These are phyloP conservation scores for Xylaria sp. DNA, from an alignment of 2,329 filamentous ascomycete species.

Conservation along the genomic window DNA sequence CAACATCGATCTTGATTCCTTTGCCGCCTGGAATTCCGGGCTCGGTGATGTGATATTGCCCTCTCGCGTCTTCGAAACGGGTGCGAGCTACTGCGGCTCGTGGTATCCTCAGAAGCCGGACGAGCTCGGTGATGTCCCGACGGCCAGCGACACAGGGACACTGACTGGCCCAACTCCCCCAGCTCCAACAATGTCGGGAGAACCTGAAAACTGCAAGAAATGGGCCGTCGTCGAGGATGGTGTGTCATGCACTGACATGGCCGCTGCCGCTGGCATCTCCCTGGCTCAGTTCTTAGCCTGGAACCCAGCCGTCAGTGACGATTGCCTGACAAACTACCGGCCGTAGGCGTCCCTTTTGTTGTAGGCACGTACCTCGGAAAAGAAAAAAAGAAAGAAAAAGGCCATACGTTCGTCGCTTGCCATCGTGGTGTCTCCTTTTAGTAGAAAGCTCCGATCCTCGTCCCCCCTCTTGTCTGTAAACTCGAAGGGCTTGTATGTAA, in stretches of 20 bases:
- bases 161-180: conserved; percentile 2
- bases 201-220: conserved; percentile 7
- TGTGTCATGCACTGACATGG: conserved; percentile 20
- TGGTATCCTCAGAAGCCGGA: neutral
- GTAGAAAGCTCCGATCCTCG: neutral
- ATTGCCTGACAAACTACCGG: conserved; percentile 32
- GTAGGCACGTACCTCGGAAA: neutral
- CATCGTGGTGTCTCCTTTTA: conserved; percentile 1
- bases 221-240: conserved; percentile 16
- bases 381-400: no score
- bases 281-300: conserved; percentile 19
- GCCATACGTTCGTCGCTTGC: neutral
- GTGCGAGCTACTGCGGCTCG: conserved; percentile 6
- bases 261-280: conserved; percentile 19
- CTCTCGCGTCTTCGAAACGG: neutral
- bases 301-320: conserved; percentile 26
- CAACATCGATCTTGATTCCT: conserved; percentile 1
- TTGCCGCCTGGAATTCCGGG: conserved; percentile 6
- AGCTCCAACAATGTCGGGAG: conserved; percentile 1
- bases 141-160: neutral
- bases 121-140: no score
- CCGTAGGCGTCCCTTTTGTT: neutral
- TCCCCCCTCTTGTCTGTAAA: conserved; percentile 5
- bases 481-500: conserved; percentile 7
- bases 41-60: neutral